These are phyloP conservation scores for Trichoderma sp. DNA, from an alignment of 2,329 filamentous ascomycete genomes.

Conservation along the genomic window DNA sequence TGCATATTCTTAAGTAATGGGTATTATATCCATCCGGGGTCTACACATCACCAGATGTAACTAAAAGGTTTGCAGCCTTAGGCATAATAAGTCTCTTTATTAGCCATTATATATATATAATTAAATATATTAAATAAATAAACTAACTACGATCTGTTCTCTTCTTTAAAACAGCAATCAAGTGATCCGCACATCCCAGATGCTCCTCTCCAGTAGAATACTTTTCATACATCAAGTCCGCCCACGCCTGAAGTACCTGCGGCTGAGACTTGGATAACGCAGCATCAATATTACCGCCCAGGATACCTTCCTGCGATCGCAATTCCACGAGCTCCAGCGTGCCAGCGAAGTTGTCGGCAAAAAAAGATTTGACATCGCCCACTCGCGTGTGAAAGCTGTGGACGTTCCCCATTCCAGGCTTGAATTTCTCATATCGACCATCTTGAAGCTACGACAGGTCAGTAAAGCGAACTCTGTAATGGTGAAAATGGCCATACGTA, in stretches of 20 bases:
- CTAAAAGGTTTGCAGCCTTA: too few species aligned
- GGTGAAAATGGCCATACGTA: neutral
- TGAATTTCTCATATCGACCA: neutral
- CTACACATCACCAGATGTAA: too few species aligned
- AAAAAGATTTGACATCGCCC: neutral
- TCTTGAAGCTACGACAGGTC: neutral
- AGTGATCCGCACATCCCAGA: constrained; percentile 1
- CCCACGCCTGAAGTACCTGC: neutral
- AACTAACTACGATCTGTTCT: too few species aligned
- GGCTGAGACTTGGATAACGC: neutral
- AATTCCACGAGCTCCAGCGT: neutral
- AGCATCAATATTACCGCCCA: neutral
- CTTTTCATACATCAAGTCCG: neutral
- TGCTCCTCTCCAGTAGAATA: constrained; percentile 1
- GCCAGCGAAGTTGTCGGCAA: neutral
- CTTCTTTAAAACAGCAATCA: neutral
- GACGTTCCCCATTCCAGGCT: neutral
- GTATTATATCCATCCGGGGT: too few species aligned
- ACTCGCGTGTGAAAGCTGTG: neutral
- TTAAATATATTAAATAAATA: too few species aligned
- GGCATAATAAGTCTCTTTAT: too few species aligned
- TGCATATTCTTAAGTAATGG: too few species aligned
- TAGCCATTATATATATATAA: too few species aligned
- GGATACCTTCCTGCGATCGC: neutral
- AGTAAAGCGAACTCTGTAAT: neutral